Evolutionary conservation across 805 yeast genomes (phyloP).

Genomic region (Candida easanensis): DNA sequence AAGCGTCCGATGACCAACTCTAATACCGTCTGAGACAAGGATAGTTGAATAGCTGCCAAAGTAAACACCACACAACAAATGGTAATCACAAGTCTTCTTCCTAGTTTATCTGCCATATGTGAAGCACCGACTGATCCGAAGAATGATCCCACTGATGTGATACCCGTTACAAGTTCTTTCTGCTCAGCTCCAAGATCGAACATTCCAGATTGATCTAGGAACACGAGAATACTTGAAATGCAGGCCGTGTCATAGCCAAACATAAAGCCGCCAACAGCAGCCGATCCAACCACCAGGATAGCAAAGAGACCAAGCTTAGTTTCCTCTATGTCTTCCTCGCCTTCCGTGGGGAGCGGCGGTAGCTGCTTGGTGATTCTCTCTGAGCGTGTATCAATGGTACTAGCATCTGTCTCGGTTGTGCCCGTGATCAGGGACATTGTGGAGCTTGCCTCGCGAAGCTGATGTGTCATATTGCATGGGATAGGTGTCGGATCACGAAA

Average conservation of each 20-base stretch:
- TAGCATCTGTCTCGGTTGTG: conserved; percentile 3
- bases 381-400: conserved; percentile 2
- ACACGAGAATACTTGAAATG: conserved; percentile 55
- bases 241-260: conserved; percentile 69
- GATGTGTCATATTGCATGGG: not conserved
- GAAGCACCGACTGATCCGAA: conserved; percentile 52
- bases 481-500: too few species aligned
- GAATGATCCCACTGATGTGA: conserved; percentile 53
- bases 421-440: not conserved
- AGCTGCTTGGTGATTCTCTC: not conserved
- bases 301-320: conserved; percentile 15
- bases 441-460: not conserved
- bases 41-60: conserved; percentile 47
- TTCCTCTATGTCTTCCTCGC: conserved; percentile 15
- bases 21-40: conserved; percentile 37
- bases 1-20: conserved; percentile 53
- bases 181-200: conserved; percentile 33
- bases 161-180: conserved; percentile 42
- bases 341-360: not conserved
- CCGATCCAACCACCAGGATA: conserved; percentile 26
- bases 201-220: conserved; percentile 38
- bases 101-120: conserved; percentile 46
- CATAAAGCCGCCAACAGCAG: conserved; percentile 59
- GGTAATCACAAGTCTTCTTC: conserved; percentile 37
- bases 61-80: conserved; percentile 46